Conservation (phyloP, 1,284 basidiomycete species). For the Apiotrichum laibachii region DNA sequence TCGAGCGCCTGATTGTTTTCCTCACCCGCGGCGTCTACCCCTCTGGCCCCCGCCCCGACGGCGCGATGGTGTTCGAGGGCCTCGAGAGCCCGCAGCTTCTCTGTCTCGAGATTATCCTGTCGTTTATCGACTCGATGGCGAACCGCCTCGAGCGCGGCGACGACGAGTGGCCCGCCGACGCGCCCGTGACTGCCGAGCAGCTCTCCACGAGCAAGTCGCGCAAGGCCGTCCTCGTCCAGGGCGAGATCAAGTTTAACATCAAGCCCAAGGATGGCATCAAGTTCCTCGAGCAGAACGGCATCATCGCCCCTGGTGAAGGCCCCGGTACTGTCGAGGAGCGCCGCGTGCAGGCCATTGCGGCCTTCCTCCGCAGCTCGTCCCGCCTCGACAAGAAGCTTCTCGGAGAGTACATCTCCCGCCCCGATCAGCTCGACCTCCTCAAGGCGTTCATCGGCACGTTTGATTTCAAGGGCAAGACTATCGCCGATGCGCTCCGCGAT, state of each 20-base stretch:
- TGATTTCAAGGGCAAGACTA: constrained; percentile 85
- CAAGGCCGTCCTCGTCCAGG: constrained; percentile 81
- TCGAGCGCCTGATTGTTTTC: constrained; percentile 87
- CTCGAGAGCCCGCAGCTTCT: constrained; percentile 77
- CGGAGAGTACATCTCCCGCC: constrained; percentile 89
- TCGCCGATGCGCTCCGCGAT: constrained; percentile 93
- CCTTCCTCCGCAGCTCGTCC: constrained; percentile 80
- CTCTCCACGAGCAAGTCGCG: constrained; percentile 73
- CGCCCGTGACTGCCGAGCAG: constrained; percentile 57
- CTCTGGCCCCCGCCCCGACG: constrained; percentile 43
- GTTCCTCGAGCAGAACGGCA: constrained; percentile 80
- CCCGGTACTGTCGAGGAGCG: constrained; percentile 37
- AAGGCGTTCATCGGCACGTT: constrained; percentile 86
- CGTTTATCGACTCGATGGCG: constrained; percentile 87
- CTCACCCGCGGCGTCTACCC: constrained; percentile 83
- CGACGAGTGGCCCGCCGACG: constrained; percentile 62
- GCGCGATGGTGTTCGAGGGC: constrained; percentile 55
- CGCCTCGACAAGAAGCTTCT: constrained; percentile 89
- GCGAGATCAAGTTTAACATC: constrained; percentile 84
- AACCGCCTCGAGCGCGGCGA: constrained; percentile 66
- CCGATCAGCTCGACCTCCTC: constrained; percentile 80
- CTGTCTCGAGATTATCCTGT: constrained; percentile 82
- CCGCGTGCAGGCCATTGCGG: constrained; percentile 57
- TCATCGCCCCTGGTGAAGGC: constrained; percentile 58
- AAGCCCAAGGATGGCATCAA: constrained; percentile 93